A percentile compares a stretch with the other conserved stretches of the same genome.
phyloP scores from a whole-genome alignment of 805 yeast genomes.

The Kodamaea jinghongensis region DNA sequence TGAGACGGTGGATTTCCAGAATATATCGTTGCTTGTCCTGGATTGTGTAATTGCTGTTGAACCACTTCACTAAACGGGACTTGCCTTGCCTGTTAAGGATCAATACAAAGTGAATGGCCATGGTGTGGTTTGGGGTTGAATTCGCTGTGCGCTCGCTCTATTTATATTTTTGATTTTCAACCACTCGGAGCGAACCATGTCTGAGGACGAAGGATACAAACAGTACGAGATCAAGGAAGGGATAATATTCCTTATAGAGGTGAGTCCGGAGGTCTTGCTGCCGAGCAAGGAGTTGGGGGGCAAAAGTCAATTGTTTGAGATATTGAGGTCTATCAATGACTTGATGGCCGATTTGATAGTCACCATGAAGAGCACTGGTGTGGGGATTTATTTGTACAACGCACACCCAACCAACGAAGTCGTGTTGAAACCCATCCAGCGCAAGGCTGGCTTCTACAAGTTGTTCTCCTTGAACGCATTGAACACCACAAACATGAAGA shows the following conservation, averaged over 20 bases:
- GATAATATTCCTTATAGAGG: slow-evolving; percentile 58
- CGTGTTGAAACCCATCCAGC: slow-evolving; percentile 23
- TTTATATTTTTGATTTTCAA: no score
- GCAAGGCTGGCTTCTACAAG: slow-evolving; percentile 42
- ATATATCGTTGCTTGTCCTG: slow-evolving; percentile 39
- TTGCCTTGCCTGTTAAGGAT: slow-evolving; percentile 94
- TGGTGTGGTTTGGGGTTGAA: no score
- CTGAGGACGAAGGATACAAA: slow-evolving; percentile 3
- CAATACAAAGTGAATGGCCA: slow-evolving; percentile 78
- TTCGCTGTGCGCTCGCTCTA: no score
- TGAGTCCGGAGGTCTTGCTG: slow-evolving; percentile 34
- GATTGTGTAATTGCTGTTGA: slow-evolving; percentile 27
- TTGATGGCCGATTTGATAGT: slow-evolving; percentile 65
- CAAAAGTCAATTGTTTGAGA: slow-evolving; percentile 46
- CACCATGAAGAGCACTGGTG: slow-evolving; percentile 63
- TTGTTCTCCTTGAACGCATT: slow-evolving; percentile 54
- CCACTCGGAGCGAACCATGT: no score
- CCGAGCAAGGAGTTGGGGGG: slow-evolving; percentile 37
- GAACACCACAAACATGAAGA: slow-evolving; percentile 56
- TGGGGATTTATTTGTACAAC: slow-evolving; percentile 69
- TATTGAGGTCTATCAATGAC: slow-evolving; percentile 56
- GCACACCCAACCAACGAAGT: slow-evolving; percentile 8
- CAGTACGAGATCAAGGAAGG: slow-evolving; percentile 60
- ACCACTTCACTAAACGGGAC: slow-evolving; percentile 84
- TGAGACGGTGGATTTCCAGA: slow-evolving; percentile 70